Evolutionary conservation across 208 protist genomes (phyloP).

Genomic region (Naegleria fowleri): DNA sequence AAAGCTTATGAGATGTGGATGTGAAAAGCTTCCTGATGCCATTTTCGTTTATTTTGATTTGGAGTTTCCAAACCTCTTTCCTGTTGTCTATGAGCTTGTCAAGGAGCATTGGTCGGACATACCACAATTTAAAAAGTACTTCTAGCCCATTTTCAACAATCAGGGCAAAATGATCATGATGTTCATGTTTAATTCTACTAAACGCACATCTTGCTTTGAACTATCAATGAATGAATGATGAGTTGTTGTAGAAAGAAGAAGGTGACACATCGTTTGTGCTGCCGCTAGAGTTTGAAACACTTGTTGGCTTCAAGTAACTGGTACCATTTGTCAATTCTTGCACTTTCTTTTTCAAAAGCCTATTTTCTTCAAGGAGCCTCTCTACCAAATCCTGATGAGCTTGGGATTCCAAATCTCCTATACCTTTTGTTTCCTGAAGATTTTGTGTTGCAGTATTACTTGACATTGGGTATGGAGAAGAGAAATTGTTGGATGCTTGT

Average conservation of each 20-base stretch:
- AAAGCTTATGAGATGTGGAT: constrained; percentile 33
- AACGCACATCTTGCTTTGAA: too few species aligned
- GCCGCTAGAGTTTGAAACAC: too few species aligned
- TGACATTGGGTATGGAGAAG: not conserved
- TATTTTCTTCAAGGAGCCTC: not conserved
- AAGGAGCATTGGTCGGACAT: not conserved
- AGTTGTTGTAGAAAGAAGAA: too few species aligned
- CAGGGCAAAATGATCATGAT: too few species aligned
- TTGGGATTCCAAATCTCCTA: not conserved
- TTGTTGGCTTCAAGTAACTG: not conserved
- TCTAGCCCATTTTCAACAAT: too few species aligned
- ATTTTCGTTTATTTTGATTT: constrained; percentile 45
- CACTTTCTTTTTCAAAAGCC: not conserved
- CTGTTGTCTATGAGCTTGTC: constrained; percentile 26
- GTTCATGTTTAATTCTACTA: too few species aligned
- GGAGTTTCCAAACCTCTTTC: constrained; percentile 37
- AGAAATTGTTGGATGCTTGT: too few species aligned
- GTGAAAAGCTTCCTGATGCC: constrained; percentile 35
- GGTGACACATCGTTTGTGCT: too few species aligned
- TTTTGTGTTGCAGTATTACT: not conserved
- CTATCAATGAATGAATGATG: too few species aligned
- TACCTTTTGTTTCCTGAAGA: not conserved
- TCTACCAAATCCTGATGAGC: not conserved
- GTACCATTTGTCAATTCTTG: not conserved
- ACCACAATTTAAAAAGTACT: not conserved